Conservation (phyloP, 1,284 basidiomycete genomes). For the Sanghuangporus sanghuang region DNA sequence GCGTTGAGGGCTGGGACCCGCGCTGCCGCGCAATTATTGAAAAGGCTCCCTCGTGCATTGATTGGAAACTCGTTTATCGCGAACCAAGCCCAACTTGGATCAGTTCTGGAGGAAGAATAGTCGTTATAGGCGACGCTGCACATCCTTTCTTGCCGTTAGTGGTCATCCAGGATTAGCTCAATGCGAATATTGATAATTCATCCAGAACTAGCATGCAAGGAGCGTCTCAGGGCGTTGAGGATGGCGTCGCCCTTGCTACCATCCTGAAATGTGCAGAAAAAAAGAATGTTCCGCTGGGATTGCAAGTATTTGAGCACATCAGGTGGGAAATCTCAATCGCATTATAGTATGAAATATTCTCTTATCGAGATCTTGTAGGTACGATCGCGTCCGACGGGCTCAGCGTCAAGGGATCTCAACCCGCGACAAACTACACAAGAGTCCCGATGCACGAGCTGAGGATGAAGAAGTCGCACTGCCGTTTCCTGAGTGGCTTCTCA, state of each 20-base stretch:
- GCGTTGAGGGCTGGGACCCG: conserved; percentile 21
- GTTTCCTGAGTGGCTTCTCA: conserved; percentile 20
- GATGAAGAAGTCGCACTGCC: conserved; percentile 19
- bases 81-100: conserved; percentile 22
- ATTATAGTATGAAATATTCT: background rate
- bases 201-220: conserved; percentile 21
- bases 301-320: conserved; percentile 21
- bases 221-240: conserved; percentile 22
- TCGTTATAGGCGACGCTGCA: conserved; percentile 22
- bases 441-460: conserved; percentile 10
- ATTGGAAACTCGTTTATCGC: conserved; percentile 24
- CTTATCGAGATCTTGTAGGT: conserved; percentile 6
- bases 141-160: conserved; percentile 20
- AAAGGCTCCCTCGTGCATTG: conserved; percentile 19
- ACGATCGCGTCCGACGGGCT: conserved; percentile 18
- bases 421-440: conserved; percentile 19
- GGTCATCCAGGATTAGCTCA: background rate
- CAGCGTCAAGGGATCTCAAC: conserved; percentile 20
- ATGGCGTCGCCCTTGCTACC: conserved; percentile 21
- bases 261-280: conserved; percentile 20
- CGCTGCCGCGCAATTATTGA: conserved; percentile 13
- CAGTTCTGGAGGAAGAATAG: conserved; percentile 16
- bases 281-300: conserved; percentile 18
- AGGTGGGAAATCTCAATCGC: conserved; percentile 4
- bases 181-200: conserved; percentile 6